These are phyloP conservation scores for Rhododendron simsii DNA, from an alignment of 148 eudicot genomes.

Conservation along the genomic window DNA sequence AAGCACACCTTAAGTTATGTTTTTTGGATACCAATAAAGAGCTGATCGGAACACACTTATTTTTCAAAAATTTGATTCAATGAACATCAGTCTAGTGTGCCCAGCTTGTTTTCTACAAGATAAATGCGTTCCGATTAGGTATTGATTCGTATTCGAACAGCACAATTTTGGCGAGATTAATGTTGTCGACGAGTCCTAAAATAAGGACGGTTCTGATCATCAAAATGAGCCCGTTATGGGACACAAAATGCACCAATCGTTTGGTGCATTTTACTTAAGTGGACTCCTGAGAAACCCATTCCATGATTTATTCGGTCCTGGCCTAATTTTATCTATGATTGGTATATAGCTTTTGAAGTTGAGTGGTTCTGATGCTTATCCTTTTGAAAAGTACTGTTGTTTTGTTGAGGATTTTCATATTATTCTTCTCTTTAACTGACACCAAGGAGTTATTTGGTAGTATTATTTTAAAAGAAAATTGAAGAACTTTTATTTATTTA, in stretches of 20 bases:
- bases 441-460: background rate
- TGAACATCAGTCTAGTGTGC: background rate
- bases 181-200: background rate
- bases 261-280: background rate
- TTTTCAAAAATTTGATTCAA: background rate
- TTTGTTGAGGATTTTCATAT: conserved; percentile 14
- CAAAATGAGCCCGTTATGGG: background rate
- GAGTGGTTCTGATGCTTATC: conserved; percentile 17
- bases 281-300: background rate
- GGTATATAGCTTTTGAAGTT: conserved; percentile 6
- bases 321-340: background rate
- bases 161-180: too few relatives aligned
- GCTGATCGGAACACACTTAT: background rate
- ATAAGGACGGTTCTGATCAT: background rate
- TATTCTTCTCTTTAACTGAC: background rate
- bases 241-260: background rate
- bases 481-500: background rate
- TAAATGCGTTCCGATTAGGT: background rate
- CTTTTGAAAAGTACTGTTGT: background rate
- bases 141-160: background rate
- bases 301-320: background rate
- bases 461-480: background rate
- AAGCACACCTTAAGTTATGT: too few relatives aligned
- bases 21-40: background rate
- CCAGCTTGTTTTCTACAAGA: background rate